Evolutionary conservation across 495 filamentous ascomycete genomes (phyloP).

Genomic region (Trichoderma gamsii): DNA sequence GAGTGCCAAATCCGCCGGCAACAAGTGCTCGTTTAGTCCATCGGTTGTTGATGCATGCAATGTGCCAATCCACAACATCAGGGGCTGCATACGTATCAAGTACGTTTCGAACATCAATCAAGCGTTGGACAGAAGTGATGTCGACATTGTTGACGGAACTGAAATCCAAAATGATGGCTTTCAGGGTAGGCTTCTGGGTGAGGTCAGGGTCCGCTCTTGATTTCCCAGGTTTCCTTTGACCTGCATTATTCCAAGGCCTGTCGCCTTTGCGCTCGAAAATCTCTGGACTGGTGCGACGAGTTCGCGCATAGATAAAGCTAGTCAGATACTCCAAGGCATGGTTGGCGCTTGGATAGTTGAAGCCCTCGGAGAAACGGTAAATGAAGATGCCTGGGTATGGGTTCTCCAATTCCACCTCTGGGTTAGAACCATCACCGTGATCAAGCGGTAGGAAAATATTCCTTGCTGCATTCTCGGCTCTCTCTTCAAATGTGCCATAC

Average conservation of each 20-base stretch:
- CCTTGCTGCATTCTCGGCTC: constrained; percentile 38
- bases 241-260: constrained; percentile 94
- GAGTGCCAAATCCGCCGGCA: constrained; percentile 90
- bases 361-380: constrained; percentile 93
- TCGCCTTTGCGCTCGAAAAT: constrained; percentile 64
- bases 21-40: constrained; percentile 95
- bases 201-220: constrained; percentile 18
- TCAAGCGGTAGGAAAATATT: constrained; percentile 89
- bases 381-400: constrained; percentile 96
- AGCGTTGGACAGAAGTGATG: constrained; percentile 85
- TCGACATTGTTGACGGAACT: constrained; percentile 95
- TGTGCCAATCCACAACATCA: constrained; percentile 89
- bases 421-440: constrained; percentile 86
- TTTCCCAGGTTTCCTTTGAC: constrained; percentile 47
- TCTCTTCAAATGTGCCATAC: constrained; percentile 47
- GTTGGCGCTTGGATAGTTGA: constrained; percentile 92
- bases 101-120: constrained; percentile 97
- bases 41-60: constrained; percentile 89
- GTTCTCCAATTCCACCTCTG: constrained; percentile 66
- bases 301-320: constrained; percentile 63
- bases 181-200: constrained; percentile 58
- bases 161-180: constrained; percentile 93
- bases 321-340: constrained; percentile 84
- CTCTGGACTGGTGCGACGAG: constrained; percentile 68
- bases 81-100: constrained; percentile 83